phyloP scores from a whole-genome alignment of 176 grass and related monocot species.

The Zea mays region Zm-B73-REFERENCE-NAM-5.0 NC_050103.1:75115001-75115500 shows the following conservation, averaged over 20 bases:
- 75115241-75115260: slow-evolving; percentile 76
- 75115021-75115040: background rate
- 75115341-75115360: background rate
- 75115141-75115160: background rate
- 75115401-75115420: background rate
- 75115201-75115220: slow-evolving; percentile 93
- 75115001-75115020: background rate
- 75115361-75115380: background rate
- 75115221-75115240: slow-evolving; percentile 64
- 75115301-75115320: background rate
- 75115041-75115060: background rate
- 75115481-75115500: background rate
- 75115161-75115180: slow-evolving; percentile 84
- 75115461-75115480: background rate
- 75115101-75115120: background rate
- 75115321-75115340: background rate
- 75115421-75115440: background rate
- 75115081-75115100: background rate
- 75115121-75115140: background rate
- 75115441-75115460: background rate
- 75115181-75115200: slow-evolving; percentile 98
- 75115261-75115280: slow-evolving; percentile 95
- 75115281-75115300: slow-evolving; percentile 82
- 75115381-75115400: background rate
- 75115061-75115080: background rate